Evolutionary conservation across 495 filamentous ascomycete genomes (phyloP).

Genomic region (Penicillium steckii): DNA sequence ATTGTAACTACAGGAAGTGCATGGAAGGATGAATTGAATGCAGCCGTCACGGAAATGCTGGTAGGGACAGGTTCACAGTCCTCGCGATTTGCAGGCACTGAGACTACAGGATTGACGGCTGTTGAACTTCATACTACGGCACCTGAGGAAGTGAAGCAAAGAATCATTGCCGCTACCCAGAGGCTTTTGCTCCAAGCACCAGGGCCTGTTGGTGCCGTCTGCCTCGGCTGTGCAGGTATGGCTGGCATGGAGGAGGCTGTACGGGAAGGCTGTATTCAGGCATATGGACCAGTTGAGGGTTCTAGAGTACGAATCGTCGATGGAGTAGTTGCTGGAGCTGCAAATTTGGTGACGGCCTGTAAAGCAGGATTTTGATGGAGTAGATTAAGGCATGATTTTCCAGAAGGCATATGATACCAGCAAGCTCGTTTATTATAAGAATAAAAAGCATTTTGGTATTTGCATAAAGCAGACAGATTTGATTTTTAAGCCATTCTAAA

Average conservation of each 20-base stretch:
- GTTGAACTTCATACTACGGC: slow-evolving; percentile 72
- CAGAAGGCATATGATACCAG: background rate
- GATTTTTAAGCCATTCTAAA: background rate
- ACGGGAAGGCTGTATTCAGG: slow-evolving; percentile 61
- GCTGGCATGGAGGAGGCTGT: slow-evolving; percentile 82
- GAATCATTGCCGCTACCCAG: slow-evolving; percentile 68
- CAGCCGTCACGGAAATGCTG: slow-evolving; percentile 57
- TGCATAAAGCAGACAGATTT: background rate
- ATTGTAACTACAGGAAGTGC: slow-evolving; percentile 85
- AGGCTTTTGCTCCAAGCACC: slow-evolving; percentile 55
- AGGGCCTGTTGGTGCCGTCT: slow-evolving; percentile 48
- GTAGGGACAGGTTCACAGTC: slow-evolving; percentile 23
- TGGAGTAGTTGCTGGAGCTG: slow-evolving; percentile 77
- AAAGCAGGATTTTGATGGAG: slow-evolving; percentile 36
- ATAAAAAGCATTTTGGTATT: background rate
- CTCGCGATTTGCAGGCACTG: slow-evolving; percentile 69
- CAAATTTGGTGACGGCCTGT: slow-evolving; percentile 55
- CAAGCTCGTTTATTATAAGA: background rate
- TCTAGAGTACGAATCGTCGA: slow-evolving; percentile 70
- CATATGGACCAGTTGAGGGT: slow-evolving; percentile 61
- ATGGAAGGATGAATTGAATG: slow-evolving; percentile 72
- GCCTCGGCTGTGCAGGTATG: slow-evolving; percentile 88
- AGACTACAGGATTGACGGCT: slow-evolving; percentile 81
- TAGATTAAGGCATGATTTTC: background rate
- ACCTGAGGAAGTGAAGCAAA: slow-evolving; percentile 59